These are phyloP conservation scores for Triglochin maritima DNA, from an alignment of 106 monocot species.

Conservation along the genomic window DNA sequence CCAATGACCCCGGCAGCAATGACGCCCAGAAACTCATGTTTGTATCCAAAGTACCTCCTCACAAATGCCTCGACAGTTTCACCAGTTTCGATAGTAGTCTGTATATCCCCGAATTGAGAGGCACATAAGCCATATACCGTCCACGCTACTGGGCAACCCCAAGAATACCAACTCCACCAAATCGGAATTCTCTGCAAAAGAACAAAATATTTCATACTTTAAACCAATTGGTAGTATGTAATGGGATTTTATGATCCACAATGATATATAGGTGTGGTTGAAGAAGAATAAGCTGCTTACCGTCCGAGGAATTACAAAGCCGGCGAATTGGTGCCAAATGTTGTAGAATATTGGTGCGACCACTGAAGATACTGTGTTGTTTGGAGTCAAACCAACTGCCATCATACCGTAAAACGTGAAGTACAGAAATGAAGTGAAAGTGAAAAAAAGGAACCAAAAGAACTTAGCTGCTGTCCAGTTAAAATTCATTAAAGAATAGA, in stretches of 20 bases:
- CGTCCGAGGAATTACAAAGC: slow-evolving; percentile 49
- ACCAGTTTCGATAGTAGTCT: background rate
- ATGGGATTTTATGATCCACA: too few species aligned
- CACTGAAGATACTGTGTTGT: slow-evolving; percentile 55
- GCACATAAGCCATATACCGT: slow-evolving; percentile 16
- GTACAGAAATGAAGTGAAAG: slow-evolving; percentile 52
- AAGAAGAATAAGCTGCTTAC: background rate
- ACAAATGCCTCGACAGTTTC: slow-evolving; percentile 5
- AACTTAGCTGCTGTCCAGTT: slow-evolving; percentile 55
- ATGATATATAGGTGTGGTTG: too few species aligned
- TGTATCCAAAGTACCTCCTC: slow-evolving; percentile 14
- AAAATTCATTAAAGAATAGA: slow-evolving; percentile 44
- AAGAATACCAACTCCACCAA: slow-evolving; percentile 28
- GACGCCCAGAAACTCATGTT: slow-evolving; percentile 13
- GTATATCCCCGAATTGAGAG: slow-evolving; percentile 20
- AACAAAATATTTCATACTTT: too few species aligned
- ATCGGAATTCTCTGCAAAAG: slow-evolving; percentile 14
- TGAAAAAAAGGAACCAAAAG: slow-evolving; percentile 61
- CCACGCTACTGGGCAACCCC: slow-evolving; percentile 24
- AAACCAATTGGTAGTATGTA: too few species aligned
- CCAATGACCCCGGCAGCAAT: slow-evolving; percentile 5
- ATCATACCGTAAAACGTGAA: slow-evolving; percentile 80
- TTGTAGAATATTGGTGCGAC: slow-evolving; percentile 55
- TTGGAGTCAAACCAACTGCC: slow-evolving; percentile 79
- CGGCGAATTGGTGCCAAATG: slow-evolving; percentile 75